These are phyloP conservation scores for Mrakia gelida DNA, from an alignment of 768 basidiomycete species.

Conservation along the genomic window DNA sequence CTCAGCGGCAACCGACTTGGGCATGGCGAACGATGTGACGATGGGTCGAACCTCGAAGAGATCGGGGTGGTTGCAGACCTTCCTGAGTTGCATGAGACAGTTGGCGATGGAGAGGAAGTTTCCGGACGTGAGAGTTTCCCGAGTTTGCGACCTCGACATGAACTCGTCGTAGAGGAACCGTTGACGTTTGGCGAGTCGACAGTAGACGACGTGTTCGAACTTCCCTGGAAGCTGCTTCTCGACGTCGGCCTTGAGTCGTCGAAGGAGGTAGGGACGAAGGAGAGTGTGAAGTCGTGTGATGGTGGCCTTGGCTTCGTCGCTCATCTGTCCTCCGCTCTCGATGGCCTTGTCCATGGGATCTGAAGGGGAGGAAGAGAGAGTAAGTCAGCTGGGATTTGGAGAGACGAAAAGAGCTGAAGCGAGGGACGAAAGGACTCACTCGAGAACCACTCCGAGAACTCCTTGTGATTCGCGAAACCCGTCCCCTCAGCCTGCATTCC, in stretches of 20 bases:
- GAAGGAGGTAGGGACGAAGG: conserved; percentile 47
- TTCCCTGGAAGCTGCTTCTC: conserved; percentile 56
- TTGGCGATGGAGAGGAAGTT: conserved; percentile 51
- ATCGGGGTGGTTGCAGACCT: conserved; percentile 49
- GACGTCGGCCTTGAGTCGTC: conserved; percentile 47
- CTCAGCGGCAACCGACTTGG: conserved; percentile 42
- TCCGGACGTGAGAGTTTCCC: conserved; percentile 74
- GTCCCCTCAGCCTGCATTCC: conserved; percentile 40
- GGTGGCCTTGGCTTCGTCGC: conserved; percentile 78
- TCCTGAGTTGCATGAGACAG: conserved; percentile 48
- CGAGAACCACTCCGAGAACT: conserved; percentile 95
- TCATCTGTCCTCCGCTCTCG: conserved; percentile 55
- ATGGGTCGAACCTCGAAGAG: conserved; percentile 49
- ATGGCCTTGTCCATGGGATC: conserved; percentile 92
- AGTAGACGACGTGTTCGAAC: conserved; percentile 82
- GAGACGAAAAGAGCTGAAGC: not conserved
- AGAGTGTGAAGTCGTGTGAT: conserved; percentile 64
- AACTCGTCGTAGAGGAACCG: conserved; percentile 96
- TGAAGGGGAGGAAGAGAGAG: conserved; percentile 41
- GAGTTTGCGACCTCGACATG: conserved; percentile 81
- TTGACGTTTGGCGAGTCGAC: conserved; percentile 82
- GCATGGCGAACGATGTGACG: conserved; percentile 49
- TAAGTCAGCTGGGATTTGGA: conserved; percentile 12
- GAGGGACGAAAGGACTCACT: conserved; percentile 55
- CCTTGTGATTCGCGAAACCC: conserved; percentile 83